Evolutionary conservation across 306 rosid genomes (phyloP).

Genomic region (Lathyrus tuberosus): DNA sequence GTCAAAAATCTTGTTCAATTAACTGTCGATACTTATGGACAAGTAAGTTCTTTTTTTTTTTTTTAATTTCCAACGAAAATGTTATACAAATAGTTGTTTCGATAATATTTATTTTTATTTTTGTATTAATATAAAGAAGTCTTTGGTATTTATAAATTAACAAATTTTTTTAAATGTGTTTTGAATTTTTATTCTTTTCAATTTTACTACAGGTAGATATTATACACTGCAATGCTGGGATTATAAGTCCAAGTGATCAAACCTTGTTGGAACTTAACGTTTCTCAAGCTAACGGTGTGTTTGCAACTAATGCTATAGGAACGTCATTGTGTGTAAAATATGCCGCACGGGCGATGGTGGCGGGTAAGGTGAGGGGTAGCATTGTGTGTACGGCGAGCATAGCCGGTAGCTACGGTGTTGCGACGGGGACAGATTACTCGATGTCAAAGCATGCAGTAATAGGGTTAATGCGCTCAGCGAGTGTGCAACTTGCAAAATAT

Average conservation of each 20-base stretch:
- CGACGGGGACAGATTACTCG: conserved; percentile 31
- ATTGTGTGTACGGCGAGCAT: conserved; percentile 55
- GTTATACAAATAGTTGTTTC: too few relatives aligned
- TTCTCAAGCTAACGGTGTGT: conserved; percentile 35
- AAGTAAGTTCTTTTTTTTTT: neutral
- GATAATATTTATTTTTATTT: too few relatives aligned
- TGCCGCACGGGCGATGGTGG: conserved; percentile 60
- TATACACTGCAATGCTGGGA: conserved; percentile 62
- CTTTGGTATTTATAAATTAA: too few relatives aligned
- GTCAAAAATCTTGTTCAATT: conserved; percentile 46
- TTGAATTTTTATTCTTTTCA: neutral
- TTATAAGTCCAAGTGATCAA: conserved; percentile 27
- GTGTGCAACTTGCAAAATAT: conserved; percentile 47
- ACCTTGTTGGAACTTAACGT: conserved; percentile 48
- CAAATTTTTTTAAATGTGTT: too few relatives aligned
- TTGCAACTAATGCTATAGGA: conserved; percentile 43
- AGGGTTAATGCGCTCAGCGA: conserved; percentile 51
- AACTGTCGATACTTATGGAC: conserved; percentile 40
- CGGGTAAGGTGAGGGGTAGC: conserved; percentile 49
- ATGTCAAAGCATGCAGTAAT: conserved; percentile 62
- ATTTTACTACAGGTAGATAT: conserved; percentile 39
- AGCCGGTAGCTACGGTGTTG: neutral
- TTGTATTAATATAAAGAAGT: too few relatives aligned
- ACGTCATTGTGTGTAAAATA: conserved; percentile 53
- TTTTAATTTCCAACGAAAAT: too few relatives aligned